phyloP scores from a whole-genome alignment of 1,284 basidiomycete genomes.

The Malassezia arunalokei region DNA sequence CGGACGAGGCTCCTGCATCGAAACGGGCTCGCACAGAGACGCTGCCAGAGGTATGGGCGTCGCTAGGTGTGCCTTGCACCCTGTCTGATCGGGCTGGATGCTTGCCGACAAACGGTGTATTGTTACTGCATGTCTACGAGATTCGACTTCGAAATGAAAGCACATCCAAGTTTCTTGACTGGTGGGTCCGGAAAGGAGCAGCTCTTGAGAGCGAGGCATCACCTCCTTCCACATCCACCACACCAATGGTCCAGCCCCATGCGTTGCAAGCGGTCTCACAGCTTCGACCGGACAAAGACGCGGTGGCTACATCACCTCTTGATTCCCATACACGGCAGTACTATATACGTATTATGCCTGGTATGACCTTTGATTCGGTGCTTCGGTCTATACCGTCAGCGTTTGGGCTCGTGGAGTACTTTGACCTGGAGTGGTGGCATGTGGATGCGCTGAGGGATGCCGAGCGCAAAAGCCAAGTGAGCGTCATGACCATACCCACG shows the following conservation, averaged over 20 bases:
- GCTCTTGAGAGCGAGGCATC: background rate
- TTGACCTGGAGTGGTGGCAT: constrained; percentile 6
- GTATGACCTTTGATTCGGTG: background rate
- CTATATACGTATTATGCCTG: background rate
- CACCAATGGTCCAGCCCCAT: constrained; percentile 7
- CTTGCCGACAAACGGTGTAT: background rate
- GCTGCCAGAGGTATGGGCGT: background rate
- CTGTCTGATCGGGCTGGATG: background rate
- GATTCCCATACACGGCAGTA: background rate
- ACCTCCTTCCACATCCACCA: background rate
- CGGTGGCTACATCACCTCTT: background rate
- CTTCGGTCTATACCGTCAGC: constrained; percentile 4
- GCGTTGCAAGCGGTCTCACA: constrained; percentile 6
- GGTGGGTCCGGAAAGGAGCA: constrained; percentile 13
- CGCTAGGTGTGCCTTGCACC: background rate
- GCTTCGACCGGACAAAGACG: background rate
- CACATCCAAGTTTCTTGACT: constrained; percentile 9
- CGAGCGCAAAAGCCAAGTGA: constrained; percentile 1
- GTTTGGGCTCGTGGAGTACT: constrained; percentile 10
- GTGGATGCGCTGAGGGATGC: background rate
- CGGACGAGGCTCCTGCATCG: background rate
- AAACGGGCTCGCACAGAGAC: background rate
- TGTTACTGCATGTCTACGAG: constrained; percentile 7
- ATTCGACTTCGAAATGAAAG: constrained; percentile 14
- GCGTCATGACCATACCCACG: background rate